Base-by-base conservation (phyloP, 257 asterid species). In the Misopates orontium region DNA sequence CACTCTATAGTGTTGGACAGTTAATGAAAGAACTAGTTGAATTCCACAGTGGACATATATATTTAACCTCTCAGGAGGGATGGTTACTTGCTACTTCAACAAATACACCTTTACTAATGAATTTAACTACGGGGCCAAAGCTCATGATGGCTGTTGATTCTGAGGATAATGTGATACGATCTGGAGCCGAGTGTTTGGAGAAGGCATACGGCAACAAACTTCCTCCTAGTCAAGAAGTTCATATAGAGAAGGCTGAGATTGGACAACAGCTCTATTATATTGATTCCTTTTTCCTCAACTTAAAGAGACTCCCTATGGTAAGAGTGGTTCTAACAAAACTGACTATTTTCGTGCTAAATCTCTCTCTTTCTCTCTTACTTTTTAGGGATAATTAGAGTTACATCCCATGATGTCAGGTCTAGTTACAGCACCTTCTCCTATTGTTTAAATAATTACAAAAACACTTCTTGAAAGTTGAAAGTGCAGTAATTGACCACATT, bases 241-340 rank as follows among this genome's bases (percentile, higher is more conserved):
- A 91, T 68, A 81, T 91, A 44, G 91, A 87, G 81, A 83, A 89
- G 67, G 98, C 87, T 17, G 82, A 72, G 83, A 83, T 91, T 62
- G 98, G 87, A 44, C 62, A 71, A 32, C 75, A 75, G 60, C 81
- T 85, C 8, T 89, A 91, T 41, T 87, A 91, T 52, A 89, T 91
- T 8, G 96, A 91, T 48, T 91, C 96, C 0, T 91, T 91, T 72
- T 91, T 83, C 83, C 83, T 91, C 71, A 87, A 91, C 82, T 82
- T 91, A 51, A 87, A 69, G 80, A 88, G 98, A 73, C 96, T 91
- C 71, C 98, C 98, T 16, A 91, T 91, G 98, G 96, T 88, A 67
- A 79, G 64, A 39, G 10, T 36, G 36, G 36, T 36, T 56, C 3
- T 15, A 45, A 10, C 23, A 16, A 56, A 56, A 28, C 60, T 56